phyloP scores from a whole-genome alignment of 306 rosid species.

The Comarum palustre region DNA sequence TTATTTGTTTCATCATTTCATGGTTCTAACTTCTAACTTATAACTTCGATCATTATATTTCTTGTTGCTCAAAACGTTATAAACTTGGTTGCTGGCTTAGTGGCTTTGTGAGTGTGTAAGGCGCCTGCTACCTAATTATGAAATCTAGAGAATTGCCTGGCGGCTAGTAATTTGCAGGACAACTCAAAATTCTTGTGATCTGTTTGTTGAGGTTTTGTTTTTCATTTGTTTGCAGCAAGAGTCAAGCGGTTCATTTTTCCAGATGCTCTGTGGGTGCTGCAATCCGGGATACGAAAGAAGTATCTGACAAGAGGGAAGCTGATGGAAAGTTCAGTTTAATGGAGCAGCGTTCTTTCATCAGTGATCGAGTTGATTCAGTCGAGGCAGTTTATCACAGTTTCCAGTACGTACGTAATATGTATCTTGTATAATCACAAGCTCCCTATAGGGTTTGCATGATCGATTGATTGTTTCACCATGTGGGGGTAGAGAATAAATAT shows the following conservation, averaged over 20 bases:
- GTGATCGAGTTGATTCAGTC: background rate
- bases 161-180: background rate
- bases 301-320: background rate
- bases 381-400: background rate
- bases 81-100: background rate
- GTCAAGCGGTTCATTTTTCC: slow-evolving; percentile 38
- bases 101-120: background rate
- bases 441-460: too few relatives aligned
- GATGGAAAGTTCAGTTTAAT: background rate
- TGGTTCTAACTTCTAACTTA: background rate
- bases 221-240: slow-evolving; percentile 31
- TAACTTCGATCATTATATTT: background rate
- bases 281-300: background rate
- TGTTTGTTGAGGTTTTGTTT: background rate
- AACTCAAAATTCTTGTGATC: background rate
- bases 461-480: too few relatives aligned
- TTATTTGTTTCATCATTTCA: background rate
- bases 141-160: background rate
- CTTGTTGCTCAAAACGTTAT: background rate
- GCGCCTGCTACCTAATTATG: background rate
- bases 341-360: background rate
- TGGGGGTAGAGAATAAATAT: too few relatives aligned
- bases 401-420: background rate
- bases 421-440: background rate
- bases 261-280: slow-evolving; percentile 37